phyloP scores from a whole-genome alignment of 352 stramenopile genomes.

The Globisporangium viniferum region DNA sequence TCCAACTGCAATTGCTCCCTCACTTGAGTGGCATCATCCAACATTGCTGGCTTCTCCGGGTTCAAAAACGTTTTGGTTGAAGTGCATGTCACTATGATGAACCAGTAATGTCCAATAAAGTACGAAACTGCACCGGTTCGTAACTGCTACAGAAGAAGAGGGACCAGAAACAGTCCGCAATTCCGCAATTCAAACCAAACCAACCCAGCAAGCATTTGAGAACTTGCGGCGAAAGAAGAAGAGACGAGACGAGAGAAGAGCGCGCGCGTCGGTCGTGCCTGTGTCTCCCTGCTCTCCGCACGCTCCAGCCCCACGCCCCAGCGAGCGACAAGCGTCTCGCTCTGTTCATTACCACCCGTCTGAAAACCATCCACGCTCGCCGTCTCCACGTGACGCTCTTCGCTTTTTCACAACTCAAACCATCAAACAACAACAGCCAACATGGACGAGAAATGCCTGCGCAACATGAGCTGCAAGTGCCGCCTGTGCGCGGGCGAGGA shows the following conservation, averaged over 20 bases:
- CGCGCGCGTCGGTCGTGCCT: neutral
- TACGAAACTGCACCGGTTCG: neutral
- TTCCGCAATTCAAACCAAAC: neutral
- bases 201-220: neutral
- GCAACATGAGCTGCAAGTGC: constrained; percentile 87
- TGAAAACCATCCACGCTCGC: neutral
- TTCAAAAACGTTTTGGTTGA: neutral
- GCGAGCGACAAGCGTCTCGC: neutral
- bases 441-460: constrained; percentile 82
- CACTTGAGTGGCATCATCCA: neutral
- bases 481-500: constrained; percentile 80
- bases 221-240: constrained; percentile 5
- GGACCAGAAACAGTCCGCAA: neutral
- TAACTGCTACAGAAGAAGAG: constrained; percentile 1
- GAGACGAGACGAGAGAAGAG: neutral
- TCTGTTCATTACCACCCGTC: neutral
- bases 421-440: constrained; percentile 2
- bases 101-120: neutral
- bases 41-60: neutral
- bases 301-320: neutral
- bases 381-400: too few relatives aligned
- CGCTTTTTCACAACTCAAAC: neutral
- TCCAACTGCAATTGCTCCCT: neutral
- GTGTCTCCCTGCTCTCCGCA: neutral
- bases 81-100: neutral